These are phyloP conservation scores for Populus ilicifolia DNA, from an alignment of 345 rosid genomes.

Conservation along the genomic window DNA sequence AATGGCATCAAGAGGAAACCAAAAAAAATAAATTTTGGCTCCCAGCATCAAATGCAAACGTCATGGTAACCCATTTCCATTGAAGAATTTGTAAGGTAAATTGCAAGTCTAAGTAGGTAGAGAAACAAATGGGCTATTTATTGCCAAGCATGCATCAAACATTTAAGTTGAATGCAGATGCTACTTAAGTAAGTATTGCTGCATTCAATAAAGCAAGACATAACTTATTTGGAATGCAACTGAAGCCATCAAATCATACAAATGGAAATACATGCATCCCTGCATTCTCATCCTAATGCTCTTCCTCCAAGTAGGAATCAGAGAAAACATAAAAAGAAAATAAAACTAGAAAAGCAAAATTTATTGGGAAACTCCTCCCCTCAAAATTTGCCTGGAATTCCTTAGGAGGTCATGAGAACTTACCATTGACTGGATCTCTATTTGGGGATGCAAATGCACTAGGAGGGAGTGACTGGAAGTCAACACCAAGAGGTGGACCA, in stretches of 20 bases:
- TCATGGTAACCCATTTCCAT: not conserved
- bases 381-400: not conserved
- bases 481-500: slow-evolving; percentile 75
- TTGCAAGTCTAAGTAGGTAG: not conserved
- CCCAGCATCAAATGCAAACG: not conserved
- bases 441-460: slow-evolving; percentile 71
- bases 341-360: not conserved
- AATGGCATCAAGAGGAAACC: not conserved
- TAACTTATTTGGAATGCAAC: not conserved
- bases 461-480: slow-evolving; percentile 80
- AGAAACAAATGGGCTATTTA: slow-evolving; percentile 1
- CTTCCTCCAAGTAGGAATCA: not conserved
- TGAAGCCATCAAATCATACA: not conserved
- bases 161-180: not conserved
- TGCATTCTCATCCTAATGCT: not conserved
- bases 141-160: not conserved
- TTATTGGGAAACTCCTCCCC: not conserved
- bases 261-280: not conserved
- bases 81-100: not conserved
- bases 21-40: not conserved
- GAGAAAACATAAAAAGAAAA: not conserved
- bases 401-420: slow-evolving; percentile 20
- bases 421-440: slow-evolving; percentile 50
- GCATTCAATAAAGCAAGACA: not conserved
- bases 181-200: not conserved